These are phyloP conservation scores for Corymbia citriodora DNA, from an alignment of 441 rosid species.

Conservation along the genomic window DNA sequence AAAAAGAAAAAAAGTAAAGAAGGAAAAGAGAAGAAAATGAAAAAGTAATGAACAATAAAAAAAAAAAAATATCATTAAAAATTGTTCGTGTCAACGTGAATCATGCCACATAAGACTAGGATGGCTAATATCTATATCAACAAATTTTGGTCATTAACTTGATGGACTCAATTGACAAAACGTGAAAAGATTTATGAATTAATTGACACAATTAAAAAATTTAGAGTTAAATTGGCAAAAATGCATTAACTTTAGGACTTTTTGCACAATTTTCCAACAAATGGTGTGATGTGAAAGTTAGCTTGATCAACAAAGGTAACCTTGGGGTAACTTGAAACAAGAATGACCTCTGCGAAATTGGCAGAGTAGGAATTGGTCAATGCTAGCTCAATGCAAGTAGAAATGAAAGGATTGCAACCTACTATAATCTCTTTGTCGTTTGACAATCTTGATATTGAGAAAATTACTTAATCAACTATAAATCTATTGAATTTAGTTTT, in stretches of 20 bases:
- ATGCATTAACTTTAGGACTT: no score
- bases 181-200: no score
- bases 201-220: neutral
- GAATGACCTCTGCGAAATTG: neutral
- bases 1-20: no score
- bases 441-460: neutral
- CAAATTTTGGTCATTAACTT: accelerated
- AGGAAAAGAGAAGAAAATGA: no score
- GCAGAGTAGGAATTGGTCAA: neutral
- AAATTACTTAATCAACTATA: neutral
- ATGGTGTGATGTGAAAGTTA: neutral
- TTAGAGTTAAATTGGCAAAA: no score
- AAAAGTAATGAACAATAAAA: no score
- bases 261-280: accelerated
- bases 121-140: accelerated
- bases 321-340: neutral
- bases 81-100: accelerated
- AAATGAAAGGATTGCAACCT: neutral
- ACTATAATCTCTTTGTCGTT: neutral
- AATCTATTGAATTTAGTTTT: no score
- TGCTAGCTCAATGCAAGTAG: neutral
- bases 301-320: neutral
- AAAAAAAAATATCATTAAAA: accelerated
- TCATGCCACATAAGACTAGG: accelerated
- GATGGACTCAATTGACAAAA: accelerated